Conservation (phyloP, 2,329 filamentous ascomycete species). For the Aspergillus sp. region DNA sequence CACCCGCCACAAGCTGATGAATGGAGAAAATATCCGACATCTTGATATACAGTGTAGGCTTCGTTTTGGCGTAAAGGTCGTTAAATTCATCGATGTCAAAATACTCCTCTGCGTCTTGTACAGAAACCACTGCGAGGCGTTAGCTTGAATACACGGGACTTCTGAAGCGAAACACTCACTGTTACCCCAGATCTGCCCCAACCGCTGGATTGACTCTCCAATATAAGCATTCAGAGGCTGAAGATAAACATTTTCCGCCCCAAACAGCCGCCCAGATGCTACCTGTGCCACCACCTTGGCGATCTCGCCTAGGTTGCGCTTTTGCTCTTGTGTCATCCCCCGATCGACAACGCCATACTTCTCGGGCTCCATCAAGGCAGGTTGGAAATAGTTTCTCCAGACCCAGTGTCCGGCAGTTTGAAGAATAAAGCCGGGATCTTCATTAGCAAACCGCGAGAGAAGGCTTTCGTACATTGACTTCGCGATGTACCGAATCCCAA, state of each 20-base stretch:
- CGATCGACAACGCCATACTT: slow-evolving; percentile 91
- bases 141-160: slow-evolving; percentile 22
- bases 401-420: slow-evolving; percentile 87
- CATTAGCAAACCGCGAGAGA: slow-evolving; percentile 72
- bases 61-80: slow-evolving; percentile 92
- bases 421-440: slow-evolving; percentile 72
- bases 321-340: slow-evolving; percentile 83
- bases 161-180: slow-evolving; percentile 38
- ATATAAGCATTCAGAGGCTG: slow-evolving; percentile 93
- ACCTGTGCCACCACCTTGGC: slow-evolving; percentile 89
- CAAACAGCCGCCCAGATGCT: slow-evolving; percentile 83
- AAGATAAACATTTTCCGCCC: slow-evolving; percentile 90
- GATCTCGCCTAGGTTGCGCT: slow-evolving; percentile 86
- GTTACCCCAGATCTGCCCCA: slow-evolving; percentile 71
- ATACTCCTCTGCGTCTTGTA: slow-evolving; percentile 81
- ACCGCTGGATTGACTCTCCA: slow-evolving; percentile 75
- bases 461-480: slow-evolving; percentile 81
- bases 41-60: slow-evolving; percentile 98
- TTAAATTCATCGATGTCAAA: slow-evolving; percentile 99
- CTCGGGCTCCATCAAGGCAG: slow-evolving; percentile 83
- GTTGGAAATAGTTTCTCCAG: slow-evolving; percentile 91
- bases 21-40: slow-evolving; percentile 97
- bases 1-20: slow-evolving; percentile 78
- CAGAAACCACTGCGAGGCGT: slow-evolving; percentile 64
- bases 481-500: slow-evolving; percentile 83